Evolutionary conservation across 2,329 filamentous ascomycete genomes (phyloP).

Genomic region (Paradendryphiella salina): DNA sequence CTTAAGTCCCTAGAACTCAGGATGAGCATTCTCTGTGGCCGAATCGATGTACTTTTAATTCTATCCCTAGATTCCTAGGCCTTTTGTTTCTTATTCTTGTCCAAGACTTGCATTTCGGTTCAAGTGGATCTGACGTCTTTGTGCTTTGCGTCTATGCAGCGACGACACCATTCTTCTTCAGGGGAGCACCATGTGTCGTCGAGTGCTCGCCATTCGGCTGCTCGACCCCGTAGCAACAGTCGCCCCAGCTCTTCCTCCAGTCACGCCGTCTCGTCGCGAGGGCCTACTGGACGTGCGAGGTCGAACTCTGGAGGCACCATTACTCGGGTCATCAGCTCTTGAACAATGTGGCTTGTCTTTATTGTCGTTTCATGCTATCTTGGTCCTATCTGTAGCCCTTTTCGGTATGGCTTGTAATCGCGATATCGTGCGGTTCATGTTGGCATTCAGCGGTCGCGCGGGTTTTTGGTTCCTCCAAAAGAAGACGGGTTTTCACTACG

Average conservation of each 20-base stretch:
- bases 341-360: neutral
- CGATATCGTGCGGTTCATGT: slow-evolving; percentile 17
- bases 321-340: slow-evolving; percentile 29
- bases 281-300: slow-evolving; percentile 34
- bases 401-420: slow-evolving; percentile 18
- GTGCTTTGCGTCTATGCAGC: slow-evolving; percentile 46
- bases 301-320: slow-evolving; percentile 38
- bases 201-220: slow-evolving; percentile 40
- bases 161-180: slow-evolving; percentile 44
- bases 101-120: slow-evolving; percentile 42
- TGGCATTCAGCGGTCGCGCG: slow-evolving; percentile 22
- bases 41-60: slow-evolving; percentile 50
- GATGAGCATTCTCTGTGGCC: slow-evolving; percentile 46
- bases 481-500: slow-evolving; percentile 26
- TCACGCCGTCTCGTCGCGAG: slow-evolving; percentile 29
- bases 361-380: slow-evolving; percentile 4
- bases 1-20: slow-evolving; percentile 47
- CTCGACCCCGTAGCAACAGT: slow-evolving; percentile 48
- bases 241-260: slow-evolving; percentile 45
- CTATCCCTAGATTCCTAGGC: slow-evolving; percentile 46
- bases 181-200: slow-evolving; percentile 40
- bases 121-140: slow-evolving; percentile 47
- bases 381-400: slow-evolving; percentile 14
- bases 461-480: slow-evolving; percentile 26
- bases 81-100: slow-evolving; percentile 37